Evolutionary conservation across 148 eudicot species (phyloP), one percentile per base, ranked within the genome.

Genomic region (Vaccinium vitisidaea): DNA sequence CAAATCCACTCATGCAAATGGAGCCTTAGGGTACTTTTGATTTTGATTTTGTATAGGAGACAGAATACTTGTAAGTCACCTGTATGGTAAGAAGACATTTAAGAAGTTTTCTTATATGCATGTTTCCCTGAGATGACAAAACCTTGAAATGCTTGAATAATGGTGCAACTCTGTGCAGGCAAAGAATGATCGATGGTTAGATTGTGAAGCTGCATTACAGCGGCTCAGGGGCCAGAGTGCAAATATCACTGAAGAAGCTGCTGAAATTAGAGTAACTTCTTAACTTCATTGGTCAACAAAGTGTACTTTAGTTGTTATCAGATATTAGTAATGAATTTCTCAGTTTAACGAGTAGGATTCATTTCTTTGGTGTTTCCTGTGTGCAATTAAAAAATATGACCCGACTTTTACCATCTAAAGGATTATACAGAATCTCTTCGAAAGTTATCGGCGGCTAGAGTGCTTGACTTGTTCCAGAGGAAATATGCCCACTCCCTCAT

Each of bases 401-500:
- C 48, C 2, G 3, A 54, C 83, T 61, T 76, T 19, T 36, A 30
- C 61, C 48, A 18, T 83, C 53, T 85, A 50, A 87, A 94, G 97
- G 94, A 92, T 12, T 92, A 94, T 83, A 92, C 90, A 53, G 91
- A 92, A 84, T 88, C 84, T 27, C 90, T 89, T 75, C 86, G 85
- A 77, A 76, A 82, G 73, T 73, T 88, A 49, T 69, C 92, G 14
- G 82, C 89, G 83, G 84, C 93, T 50, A 89, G 87, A 43, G 27
- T 92, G 8, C 12, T 77, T 16, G 95, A 94, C 85, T 78, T 94
- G 75, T 91, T 94, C 61, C 91, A 92, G 84, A 74, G 84, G 80
- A 86, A 87, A 90, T 94, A 94, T 80, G 87, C 91, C 19, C 93
- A 85, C 82, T 92, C 97, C 55, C 91, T 94, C 19, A 87, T 87